phyloP scores from a whole-genome alignment of 208 protist genomes.

The Acanthamoeba royreba region DNA sequence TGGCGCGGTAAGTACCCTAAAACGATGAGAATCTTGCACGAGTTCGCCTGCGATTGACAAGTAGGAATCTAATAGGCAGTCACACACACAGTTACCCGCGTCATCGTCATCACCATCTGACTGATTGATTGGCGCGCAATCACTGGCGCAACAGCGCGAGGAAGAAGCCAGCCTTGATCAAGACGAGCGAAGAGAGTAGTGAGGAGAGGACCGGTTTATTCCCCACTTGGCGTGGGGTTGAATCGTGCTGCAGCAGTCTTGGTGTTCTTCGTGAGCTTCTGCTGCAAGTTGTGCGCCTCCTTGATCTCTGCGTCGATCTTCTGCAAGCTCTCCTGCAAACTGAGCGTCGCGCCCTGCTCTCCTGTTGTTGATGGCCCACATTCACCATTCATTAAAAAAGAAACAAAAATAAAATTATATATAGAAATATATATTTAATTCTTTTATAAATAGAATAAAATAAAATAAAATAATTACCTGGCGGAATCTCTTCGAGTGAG shows the following conservation, averaged over 20 bases:
- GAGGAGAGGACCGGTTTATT: neutral
- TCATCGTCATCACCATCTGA: too few species aligned
- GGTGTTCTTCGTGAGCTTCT: neutral
- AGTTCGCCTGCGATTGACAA: too few species aligned
- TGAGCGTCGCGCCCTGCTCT: neutral
- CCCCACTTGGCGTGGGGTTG: neutral
- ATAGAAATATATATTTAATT: too few species aligned
- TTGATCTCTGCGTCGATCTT: constrained; percentile 30
- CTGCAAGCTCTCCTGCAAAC: neutral
- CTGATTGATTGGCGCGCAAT: too few species aligned
- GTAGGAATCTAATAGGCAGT: too few species aligned
- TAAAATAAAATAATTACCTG: neutral
- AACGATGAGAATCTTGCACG: too few species aligned
- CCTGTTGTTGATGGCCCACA: neutral
- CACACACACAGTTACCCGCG: too few species aligned
- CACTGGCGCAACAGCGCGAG: neutral
- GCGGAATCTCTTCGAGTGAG: neutral
- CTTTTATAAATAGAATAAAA: too few species aligned
- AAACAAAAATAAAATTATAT: neutral
- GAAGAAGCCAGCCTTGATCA: too few species aligned
- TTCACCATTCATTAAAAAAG: neutral
- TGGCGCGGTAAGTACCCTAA: too few species aligned
- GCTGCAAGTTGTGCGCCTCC: neutral
- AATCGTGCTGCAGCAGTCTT: neutral
- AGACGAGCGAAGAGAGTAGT: too few species aligned